phyloP scores from a whole-genome alignment of 2,329 filamentous ascomycete species.

The Aspergillus arachidicola region DNA sequence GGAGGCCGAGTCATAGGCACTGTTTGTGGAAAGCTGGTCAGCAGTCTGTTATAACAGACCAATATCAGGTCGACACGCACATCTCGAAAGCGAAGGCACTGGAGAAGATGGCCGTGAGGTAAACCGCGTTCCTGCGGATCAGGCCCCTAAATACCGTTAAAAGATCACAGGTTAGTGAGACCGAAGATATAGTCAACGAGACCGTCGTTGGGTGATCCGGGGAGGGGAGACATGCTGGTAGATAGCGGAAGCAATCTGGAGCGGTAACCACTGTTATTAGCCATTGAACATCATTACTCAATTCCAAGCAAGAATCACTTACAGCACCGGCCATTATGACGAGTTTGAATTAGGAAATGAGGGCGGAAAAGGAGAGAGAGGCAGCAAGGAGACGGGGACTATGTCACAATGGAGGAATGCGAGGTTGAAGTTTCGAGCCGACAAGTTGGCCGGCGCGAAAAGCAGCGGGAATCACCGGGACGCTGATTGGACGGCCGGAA shows the following conservation, averaged over 20 bases:
- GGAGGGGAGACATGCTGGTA: constrained; percentile 60
- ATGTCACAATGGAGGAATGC: constrained; percentile 19
- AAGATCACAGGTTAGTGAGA: constrained; percentile 21
- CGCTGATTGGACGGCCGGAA: constrained; percentile 38
- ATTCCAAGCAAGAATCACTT: constrained; percentile 35
- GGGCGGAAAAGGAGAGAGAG: constrained; percentile 23
- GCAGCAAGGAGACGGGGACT: constrained; percentile 23
- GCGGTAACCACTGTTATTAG: constrained; percentile 31
- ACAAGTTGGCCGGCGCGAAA: constrained; percentile 28
- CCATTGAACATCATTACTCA: constrained; percentile 35
- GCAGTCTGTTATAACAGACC: constrained; percentile 8
- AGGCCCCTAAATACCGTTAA: constrained; percentile 62
- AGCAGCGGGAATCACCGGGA: constrained; percentile 42
- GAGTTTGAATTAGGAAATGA: constrained; percentile 22
- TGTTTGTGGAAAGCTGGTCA: constrained; percentile 46
- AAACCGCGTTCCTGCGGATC: constrained; percentile 84
- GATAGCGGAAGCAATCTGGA: constrained; percentile 56
- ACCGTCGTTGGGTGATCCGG: constrained; percentile 13
- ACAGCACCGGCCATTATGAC: constrained; percentile 62
- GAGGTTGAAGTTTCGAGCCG: constrained; percentile 35
- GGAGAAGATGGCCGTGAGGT: constrained; percentile 83
- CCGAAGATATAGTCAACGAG: constrained; percentile 1
- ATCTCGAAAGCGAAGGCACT: constrained; percentile 90
- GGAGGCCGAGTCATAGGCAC: constrained; percentile 78
- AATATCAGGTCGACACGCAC: constrained; percentile 58